Evolutionary conservation across 306 rosid species (phyloP).

Genomic region (Cicer judaicum): DNA sequence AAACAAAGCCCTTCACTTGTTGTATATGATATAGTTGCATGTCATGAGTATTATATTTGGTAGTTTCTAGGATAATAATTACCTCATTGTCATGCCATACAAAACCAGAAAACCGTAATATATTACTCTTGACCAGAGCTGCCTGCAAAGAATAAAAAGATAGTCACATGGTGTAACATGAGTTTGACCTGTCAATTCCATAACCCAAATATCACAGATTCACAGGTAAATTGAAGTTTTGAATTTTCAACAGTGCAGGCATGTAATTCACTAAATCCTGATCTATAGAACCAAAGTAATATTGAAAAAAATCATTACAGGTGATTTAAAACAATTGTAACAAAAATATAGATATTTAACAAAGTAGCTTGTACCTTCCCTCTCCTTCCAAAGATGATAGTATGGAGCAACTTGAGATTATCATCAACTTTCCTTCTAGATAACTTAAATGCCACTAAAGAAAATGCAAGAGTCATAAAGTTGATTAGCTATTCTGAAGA

Average conservation of each 20-base stretch:
- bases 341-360: constrained; percentile 25
- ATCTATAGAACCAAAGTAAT: neutral
- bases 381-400: constrained; percentile 93
- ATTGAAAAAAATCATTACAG: constrained; percentile 8
- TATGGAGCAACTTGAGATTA: constrained; percentile 80
- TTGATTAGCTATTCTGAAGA: constrained; percentile 31
- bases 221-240: neutral
- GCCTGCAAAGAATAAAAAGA: constrained; percentile 63
- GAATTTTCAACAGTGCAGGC: constrained; percentile 6
- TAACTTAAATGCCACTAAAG: constrained; percentile 82
- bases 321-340: constrained; percentile 18
- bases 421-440: constrained; percentile 90
- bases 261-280: constrained; percentile 14
- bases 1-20: constrained; percentile 17
- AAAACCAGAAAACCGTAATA: constrained; percentile 94
- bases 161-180: constrained; percentile 30
- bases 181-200: constrained; percentile 26
- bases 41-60: neutral
- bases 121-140: constrained; percentile 75
- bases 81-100: constrained; percentile 94
- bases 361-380: constrained; percentile 74
- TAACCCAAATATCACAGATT: constrained; percentile 22
- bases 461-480: constrained; percentile 34
- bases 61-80: constrained; percentile 38
- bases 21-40: neutral